Conservation (phyloP, 352 stramenopile genomes). For the Peronospora belbahrii region DNA sequence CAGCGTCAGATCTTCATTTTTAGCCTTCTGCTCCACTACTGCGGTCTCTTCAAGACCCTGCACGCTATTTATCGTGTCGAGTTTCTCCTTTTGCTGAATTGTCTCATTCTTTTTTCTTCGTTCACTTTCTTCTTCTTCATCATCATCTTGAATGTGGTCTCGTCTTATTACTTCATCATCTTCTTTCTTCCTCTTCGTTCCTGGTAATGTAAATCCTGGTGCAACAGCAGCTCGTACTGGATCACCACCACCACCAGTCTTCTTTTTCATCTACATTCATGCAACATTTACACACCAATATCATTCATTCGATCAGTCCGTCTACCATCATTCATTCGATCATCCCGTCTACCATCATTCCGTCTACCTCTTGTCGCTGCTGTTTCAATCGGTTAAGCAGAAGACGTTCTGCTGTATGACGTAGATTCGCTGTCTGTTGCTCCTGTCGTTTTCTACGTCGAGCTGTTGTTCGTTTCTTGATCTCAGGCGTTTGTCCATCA, state of each 20-base stretch:
- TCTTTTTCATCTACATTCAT: conserved; percentile 46
- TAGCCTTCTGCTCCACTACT: conserved; percentile 20
- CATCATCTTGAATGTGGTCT: too few relatives aligned
- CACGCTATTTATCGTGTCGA: conserved; percentile 9
- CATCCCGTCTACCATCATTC: background rate
- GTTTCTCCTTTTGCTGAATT: conserved; percentile 5
- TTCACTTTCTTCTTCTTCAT: background rate
- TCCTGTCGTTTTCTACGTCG: conserved; percentile 59
- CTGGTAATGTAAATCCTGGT: conserved; percentile 48
- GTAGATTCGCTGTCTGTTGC: conserved; percentile 73
- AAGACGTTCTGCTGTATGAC: conserved; percentile 91
- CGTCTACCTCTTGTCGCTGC: conserved; percentile 43
- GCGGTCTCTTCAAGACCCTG: conserved; percentile 12
- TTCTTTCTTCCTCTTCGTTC: conserved; percentile 3
- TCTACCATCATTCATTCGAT: background rate
- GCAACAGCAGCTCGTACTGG: conserved; percentile 34
- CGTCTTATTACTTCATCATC: too few relatives aligned
- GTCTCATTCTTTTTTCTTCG: conserved; percentile 1
- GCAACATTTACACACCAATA: background rate
- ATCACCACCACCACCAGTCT: too few relatives aligned
- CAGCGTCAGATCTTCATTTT: conserved; percentile 33
- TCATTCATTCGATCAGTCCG: too few relatives aligned
- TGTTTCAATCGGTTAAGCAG: conserved; percentile 88
- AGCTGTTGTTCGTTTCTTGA: conserved; percentile 90
- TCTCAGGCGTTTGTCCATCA: conserved; percentile 94